A percentile compares a stretch with the other conserved stretches of the same genome.
Evolutionary conservation across 805 yeast genomes (phyloP).

Genomic region (Yarrowia sp.): DNA sequence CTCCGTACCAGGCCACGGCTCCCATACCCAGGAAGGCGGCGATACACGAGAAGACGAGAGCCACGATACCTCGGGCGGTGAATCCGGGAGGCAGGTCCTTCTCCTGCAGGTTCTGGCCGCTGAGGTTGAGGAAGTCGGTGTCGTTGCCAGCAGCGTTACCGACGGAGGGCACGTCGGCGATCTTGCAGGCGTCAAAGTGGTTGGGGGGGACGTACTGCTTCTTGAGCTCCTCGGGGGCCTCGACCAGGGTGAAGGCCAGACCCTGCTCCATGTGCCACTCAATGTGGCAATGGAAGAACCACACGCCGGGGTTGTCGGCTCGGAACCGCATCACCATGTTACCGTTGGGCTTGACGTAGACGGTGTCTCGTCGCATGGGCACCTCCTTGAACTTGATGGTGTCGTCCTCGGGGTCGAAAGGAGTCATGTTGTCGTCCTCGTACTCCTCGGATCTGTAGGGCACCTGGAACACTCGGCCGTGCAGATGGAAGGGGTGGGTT

Average conservation of each 20-base stretch:
- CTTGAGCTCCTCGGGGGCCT: slow-evolving; percentile 75
- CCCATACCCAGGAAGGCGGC: slow-evolving; percentile 84
- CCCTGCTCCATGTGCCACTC: slow-evolving; percentile 99
- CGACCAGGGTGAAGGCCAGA: slow-evolving; percentile 77
- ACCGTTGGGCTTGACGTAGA: slow-evolving; percentile 82
- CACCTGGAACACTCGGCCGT: slow-evolving; percentile 90
- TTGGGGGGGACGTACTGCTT: slow-evolving; percentile 61
- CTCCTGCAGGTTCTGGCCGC: slow-evolving; percentile 76
- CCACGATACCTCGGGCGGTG: slow-evolving; percentile 94
- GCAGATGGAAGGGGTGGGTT: slow-evolving; percentile 96
- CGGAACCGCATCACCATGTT: slow-evolving; percentile 84
- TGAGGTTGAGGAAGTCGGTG: slow-evolving; percentile 66
- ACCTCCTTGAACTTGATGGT: slow-evolving; percentile 65
- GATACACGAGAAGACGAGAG: slow-evolving; percentile 86
- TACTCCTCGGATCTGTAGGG: slow-evolving; percentile 72
- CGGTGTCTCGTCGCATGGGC: slow-evolving; percentile 86
- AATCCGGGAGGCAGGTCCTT: slow-evolving; percentile 81
- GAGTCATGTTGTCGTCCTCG: slow-evolving; percentile 60
- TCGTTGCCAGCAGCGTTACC: slow-evolving; percentile 94
- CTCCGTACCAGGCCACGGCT: slow-evolving; percentile 81
- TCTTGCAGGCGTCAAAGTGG: slow-evolving; percentile 66
- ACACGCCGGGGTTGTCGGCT: slow-evolving; percentile 96
- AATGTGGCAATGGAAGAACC: slow-evolving; percentile 99
- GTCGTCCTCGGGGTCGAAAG: slow-evolving; percentile 61
- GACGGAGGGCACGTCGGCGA: slow-evolving; percentile 57